Evolutionary conservation across 257 asterid genomes (phyloP), one percentile per base, ranked within the genome.

Genomic region (Galeopsis tetrahit): DNA sequence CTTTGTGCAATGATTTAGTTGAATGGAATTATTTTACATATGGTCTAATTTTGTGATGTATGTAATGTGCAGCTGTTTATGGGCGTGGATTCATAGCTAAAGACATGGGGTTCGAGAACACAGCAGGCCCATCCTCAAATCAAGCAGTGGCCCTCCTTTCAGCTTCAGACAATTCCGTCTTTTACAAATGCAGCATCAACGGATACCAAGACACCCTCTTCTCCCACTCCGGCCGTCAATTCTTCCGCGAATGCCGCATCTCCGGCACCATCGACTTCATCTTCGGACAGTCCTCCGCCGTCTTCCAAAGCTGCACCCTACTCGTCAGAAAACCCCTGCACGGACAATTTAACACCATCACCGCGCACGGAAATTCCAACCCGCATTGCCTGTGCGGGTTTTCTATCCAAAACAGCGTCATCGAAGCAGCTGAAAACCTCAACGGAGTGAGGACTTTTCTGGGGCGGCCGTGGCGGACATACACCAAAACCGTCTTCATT

Each of bases 241-340:
- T 84, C 61, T 81, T 66, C 58, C 76, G 82, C 32, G 77, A 78
- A 42, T 78, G 85, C 75, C 34, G 43, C 1, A 76, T 84, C 13
- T 78, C 63, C 17, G 85, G 88, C 28, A 84, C 88, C 1, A 46
- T 81, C 4, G 88, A 84, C 62, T 76, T 84, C 74, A 84, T 84
- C 38, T 84, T 84, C 2, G 85, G 88, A n/a, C 2, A 14, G 0
- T 70, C 88, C 2, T 55, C 84, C 2, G 77, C 73, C 4, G 85
- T 84, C 8, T 72, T 84, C 21, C 88, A 84, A 34, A 48, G 34
- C 14, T 65, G 79, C 61, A 17, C 10, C 32, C 75, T 84, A 2
- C 44, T 33, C 2, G 73, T 68, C 2, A 75, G 78, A 15, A 73
- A 58, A 14, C 85, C 85, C 15, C 9, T 66, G 2, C 42, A 10